Evolutionary conservation across 176 grass and related monocot genomes (phyloP).

Genomic region (Avena eriantha): DNA sequence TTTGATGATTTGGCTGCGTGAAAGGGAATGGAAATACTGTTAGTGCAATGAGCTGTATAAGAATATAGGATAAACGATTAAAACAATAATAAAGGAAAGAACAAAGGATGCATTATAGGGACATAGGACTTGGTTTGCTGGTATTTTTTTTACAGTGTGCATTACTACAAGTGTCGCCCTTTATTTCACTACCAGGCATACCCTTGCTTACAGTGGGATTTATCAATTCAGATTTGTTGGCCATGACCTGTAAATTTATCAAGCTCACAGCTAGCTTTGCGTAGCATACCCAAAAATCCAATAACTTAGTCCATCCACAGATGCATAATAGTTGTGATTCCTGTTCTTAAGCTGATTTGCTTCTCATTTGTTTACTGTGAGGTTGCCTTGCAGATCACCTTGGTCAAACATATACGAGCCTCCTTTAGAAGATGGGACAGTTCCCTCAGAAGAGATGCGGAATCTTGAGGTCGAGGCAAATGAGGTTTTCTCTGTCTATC

Average conservation of each 20-base stretch:
- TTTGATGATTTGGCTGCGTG: slow-evolving; percentile 10
- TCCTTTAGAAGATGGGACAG: slow-evolving; percentile 85
- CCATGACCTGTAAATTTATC: not conserved
- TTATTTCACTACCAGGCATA: not conserved
- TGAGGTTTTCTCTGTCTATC: slow-evolving; percentile 88
- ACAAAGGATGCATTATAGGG: not conserved
- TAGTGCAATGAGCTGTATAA: slow-evolving; percentile 3
- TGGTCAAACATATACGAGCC: slow-evolving; percentile 95
- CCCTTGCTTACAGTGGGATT: not conserved
- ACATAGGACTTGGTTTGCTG: not conserved
- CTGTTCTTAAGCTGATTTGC: not conserved
- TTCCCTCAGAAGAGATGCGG: slow-evolving; percentile 76
- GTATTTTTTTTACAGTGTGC: not conserved
- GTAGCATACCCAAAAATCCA: not conserved
- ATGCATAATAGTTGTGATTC: slow-evolving; percentile 19
- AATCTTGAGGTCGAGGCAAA: slow-evolving; percentile 94
- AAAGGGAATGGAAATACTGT: slow-evolving; percentile 1
- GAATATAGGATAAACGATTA: not conserved
- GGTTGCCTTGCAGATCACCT: slow-evolving; percentile 71
- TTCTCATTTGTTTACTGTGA: slow-evolving; percentile 27
- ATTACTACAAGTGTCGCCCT: not conserved
- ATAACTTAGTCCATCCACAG: slow-evolving; percentile 1
- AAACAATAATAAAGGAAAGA: not conserved
- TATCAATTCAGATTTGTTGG: not conserved
- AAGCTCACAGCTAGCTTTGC: not conserved